Base-by-base conservation (phyloP, 2,329 filamentous ascomycete genomes). In the Nemania sp. region DNA sequence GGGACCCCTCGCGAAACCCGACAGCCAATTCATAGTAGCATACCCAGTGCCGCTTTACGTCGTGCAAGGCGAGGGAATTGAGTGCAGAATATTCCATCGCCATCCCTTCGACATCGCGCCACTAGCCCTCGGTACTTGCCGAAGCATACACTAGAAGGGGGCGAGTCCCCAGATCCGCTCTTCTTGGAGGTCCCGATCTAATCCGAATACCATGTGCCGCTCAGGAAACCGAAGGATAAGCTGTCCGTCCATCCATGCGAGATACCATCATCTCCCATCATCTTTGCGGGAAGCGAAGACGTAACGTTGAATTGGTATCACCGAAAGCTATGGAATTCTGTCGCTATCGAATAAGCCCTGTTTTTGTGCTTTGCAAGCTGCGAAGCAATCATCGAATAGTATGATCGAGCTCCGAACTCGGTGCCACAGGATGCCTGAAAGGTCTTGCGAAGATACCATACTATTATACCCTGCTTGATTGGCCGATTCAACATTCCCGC, bases 301-400 rank as follows among this genome's bases (percentile, higher is more conserved):
- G 56, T 56, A 57, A 56, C 56, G 48, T 60, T 53, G 51, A 12
- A 43, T 57, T 56, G 32, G 43, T 59, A 20, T 47, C 29, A 63
- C 60, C 32, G 21, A 53, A 58, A 32, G 17, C 21, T 40, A 60
- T 55, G 18, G 40, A 62, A 45, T 10, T 2, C 32, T 25, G 43
- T 9, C 10, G 12, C 29, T 12, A 40, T 48, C 25, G 21, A 49
- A 54, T 46, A 17, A 56, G 60, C 42, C 45, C 42, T 29, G 3
- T 29, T 46, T 42, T 51, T n/a, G 32, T 15, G 21, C n/a, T 18
- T 35, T 43, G 20, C 20, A n/a, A 34, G 35, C 48, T 53, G 56
- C 48, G 20, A 56, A 56, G 48, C 40, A 53, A 49, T 42, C n/a
- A 17, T 43, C 25, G 25, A 47, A 43, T 21, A 53, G 52, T 60